Base-by-base conservation (phyloP, 352 stramenopile species). In the Pythium guiyangense region DNA sequence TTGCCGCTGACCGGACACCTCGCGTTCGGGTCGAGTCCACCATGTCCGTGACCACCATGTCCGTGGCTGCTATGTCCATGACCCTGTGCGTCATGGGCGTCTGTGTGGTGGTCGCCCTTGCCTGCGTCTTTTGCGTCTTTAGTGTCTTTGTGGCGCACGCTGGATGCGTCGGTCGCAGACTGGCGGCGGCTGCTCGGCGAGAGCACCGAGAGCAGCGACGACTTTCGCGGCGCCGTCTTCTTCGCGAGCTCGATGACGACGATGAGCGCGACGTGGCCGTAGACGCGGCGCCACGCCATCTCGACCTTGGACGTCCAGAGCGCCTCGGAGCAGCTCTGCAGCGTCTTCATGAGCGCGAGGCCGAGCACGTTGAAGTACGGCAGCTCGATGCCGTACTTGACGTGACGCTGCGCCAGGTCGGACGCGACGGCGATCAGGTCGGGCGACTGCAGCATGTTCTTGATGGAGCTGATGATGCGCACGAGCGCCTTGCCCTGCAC, bases 401-500 rank as follows among this genome's bases (percentile, higher is more conserved):
- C 68, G 47, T 79, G 71, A n/a, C 67, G 71, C 22, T 66, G 49
- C 1, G 61, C 67, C 2, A 79, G 45, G 8, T 67, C 59, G 0
- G 62, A 55, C 17, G 68, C 64, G 10, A 66, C 39, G 12, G 59
- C 42, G 31, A 79, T 55, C 10, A 73, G 27, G 39, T 74, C 64
- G 9, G 62, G 59, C n/a, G 59, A 64, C 54, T 77, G 64, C 2
- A 75, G 59, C 52, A 70, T 64, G 43, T 59, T 69, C 48, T 66
- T 77, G 57, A 79, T 72, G 29, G 61, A 67, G 31, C 68, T 60
- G 42, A 74, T 60, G 57, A 77, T 76, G 6, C 61, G 60, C n/a
- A 79, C 59, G 44, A 79, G 64, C 37, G 65, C 65, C 43, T 72
- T 71, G 44, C 70, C 67, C 47, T 79, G 70, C 6, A 74, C 59